Conservation (phyloP, 495 filamentous ascomycete genomes). For the Penicillium mononematosum region DNA sequence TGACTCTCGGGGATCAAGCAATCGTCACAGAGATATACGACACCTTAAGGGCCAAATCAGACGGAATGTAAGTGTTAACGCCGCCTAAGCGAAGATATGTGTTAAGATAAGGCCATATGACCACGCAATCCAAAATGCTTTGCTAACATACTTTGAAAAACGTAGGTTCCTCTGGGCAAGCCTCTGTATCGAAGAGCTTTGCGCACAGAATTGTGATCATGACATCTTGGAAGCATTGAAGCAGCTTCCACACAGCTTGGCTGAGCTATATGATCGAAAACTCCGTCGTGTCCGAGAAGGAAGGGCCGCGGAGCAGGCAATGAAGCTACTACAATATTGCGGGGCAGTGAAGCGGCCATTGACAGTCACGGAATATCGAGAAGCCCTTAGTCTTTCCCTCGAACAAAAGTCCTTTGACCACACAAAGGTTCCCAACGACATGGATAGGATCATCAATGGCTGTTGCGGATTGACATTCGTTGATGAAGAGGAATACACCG, state of each 20-base stretch:
- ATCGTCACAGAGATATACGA: slow-evolving; percentile 12
- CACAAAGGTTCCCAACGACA: slow-evolving; percentile 23
- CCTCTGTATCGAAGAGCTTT: slow-evolving; percentile 37
- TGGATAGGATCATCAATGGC: slow-evolving; percentile 25
- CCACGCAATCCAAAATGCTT: background rate
- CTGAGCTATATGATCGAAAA: slow-evolving; percentile 31
- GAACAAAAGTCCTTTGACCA: slow-evolving; percentile 18
- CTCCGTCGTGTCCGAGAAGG: slow-evolving; percentile 19
- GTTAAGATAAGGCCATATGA: background rate
- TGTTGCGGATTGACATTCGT: slow-evolving; percentile 33
- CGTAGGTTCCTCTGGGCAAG: slow-evolving; percentile 39
- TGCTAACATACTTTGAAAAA: background rate
- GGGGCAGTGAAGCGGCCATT: slow-evolving; percentile 24
- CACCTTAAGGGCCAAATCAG: slow-evolving; percentile 16
- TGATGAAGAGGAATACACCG: slow-evolving; percentile 33
- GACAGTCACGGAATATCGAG: slow-evolving; percentile 24
- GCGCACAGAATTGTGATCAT: slow-evolving; percentile 31
- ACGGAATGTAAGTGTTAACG: slow-evolving; percentile 18
- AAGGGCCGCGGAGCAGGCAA: slow-evolving; percentile 9
- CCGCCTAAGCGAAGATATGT: background rate
- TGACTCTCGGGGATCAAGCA: slow-evolving; percentile 10
- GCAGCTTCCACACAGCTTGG: slow-evolving; percentile 30
- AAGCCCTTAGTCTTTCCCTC: slow-evolving; percentile 30
- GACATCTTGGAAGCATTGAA: slow-evolving; percentile 32
- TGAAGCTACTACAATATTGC: slow-evolving; percentile 25